Percentiles rank a stretch among this genome's conserved stretches.
Evolutionary conservation across 805 yeast species (phyloP).

Genomic region (Diddensiella transvaalensis): DNA sequence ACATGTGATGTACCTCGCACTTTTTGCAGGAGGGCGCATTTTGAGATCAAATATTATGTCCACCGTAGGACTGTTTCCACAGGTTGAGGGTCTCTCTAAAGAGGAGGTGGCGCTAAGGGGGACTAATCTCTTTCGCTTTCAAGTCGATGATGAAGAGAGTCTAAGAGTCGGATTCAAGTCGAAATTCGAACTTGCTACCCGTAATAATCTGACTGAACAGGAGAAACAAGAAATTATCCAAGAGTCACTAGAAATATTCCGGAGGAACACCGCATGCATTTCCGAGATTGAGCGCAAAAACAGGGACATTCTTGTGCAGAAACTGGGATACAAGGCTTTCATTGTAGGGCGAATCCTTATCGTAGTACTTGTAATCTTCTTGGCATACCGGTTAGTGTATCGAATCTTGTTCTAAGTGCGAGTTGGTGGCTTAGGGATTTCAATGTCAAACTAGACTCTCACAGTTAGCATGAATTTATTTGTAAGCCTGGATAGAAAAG

Average conservation of each 20-base stretch:
- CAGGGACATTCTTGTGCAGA: slow-evolving; percentile 34
- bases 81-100: slow-evolving; percentile 60
- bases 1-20: slow-evolving; percentile 80
- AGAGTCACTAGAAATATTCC: slow-evolving; percentile 63
- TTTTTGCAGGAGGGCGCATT: slow-evolving; percentile 81
- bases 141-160: slow-evolving; percentile 61
- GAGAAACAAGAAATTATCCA: slow-evolving; percentile 68
- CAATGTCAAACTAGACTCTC: slow-evolving; percentile 5
- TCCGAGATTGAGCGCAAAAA: slow-evolving; percentile 67
- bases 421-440: not conserved
- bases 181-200: slow-evolving; percentile 72
- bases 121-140: slow-evolving; percentile 68
- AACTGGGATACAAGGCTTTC: slow-evolving; percentile 17
- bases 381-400: not conserved
- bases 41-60: slow-evolving; percentile 63
- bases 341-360: not conserved
- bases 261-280: slow-evolving; percentile 56
- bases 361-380: slow-evolving; percentile 1
- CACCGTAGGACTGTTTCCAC: slow-evolving; percentile 73
- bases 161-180: slow-evolving; percentile 66
- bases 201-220: slow-evolving; percentile 63
- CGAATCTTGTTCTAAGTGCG: not conserved
- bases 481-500: slow-evolving; percentile 1
- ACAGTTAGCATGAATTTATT: not conserved
- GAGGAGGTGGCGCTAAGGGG: slow-evolving; percentile 60